Percentiles rank a stretch among this genome's conserved stretches.
phyloP scores from a whole-genome alignment of 164 flowering plant species.

The Berberis vulgaris region DNA sequence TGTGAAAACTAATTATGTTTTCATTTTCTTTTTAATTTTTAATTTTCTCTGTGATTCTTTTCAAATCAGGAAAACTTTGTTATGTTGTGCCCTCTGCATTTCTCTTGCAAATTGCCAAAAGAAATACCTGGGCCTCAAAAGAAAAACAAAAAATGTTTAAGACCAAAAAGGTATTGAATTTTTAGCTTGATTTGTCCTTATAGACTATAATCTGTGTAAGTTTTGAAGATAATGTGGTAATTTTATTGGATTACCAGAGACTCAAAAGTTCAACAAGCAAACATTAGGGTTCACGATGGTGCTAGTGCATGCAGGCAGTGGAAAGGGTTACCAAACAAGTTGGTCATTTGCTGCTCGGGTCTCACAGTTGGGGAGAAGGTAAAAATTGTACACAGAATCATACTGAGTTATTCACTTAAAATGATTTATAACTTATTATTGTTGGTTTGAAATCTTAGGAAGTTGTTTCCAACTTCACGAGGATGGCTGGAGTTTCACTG shows the following conservation, averaged over 20 bases:
- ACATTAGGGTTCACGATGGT: constrained; percentile 15
- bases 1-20: background rate
- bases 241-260: constrained; percentile 25
- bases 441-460: constrained; percentile 41
- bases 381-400: constrained; percentile 6
- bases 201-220: background rate
- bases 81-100: constrained; percentile 83
- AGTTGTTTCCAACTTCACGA: constrained; percentile 48
- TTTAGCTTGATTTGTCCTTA: background rate
- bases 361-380: constrained; percentile 66
- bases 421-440: background rate
- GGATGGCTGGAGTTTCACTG: constrained; percentile 40
- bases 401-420: background rate
- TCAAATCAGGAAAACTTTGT: constrained; percentile 77
- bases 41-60: background rate
- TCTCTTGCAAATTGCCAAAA: constrained; percentile 54
- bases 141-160: constrained; percentile 21
- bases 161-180: constrained; percentile 24
- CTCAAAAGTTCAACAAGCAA: constrained; percentile 10
- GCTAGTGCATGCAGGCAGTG: constrained; percentile 10
- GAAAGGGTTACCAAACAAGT: constrained; percentile 34
- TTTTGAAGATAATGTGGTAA: background rate
- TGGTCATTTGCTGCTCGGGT: constrained; percentile 79
- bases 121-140: constrained; percentile 30
- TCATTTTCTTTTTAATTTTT: background rate